These are phyloP conservation scores for Dalbergia cochinchinensis DNA, from an alignment of 306 rosid genomes.

Conservation along the genomic window DNA sequence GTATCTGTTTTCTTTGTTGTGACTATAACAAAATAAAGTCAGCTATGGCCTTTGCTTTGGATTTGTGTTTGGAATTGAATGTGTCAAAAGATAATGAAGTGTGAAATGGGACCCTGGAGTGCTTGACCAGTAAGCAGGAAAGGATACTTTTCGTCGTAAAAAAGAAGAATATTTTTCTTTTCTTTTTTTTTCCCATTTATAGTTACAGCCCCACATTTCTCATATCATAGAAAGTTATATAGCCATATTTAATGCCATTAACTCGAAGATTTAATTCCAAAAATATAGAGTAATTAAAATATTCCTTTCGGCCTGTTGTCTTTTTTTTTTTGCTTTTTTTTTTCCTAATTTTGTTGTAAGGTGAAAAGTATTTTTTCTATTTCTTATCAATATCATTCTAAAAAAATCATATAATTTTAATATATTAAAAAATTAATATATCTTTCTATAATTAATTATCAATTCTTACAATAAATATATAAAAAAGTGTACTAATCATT, in stretches of 20 bases:
- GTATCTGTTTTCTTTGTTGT: slow-evolving; percentile 7
- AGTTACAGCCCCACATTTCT: not conserved
- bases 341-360: not conserved
- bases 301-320: not conserved
- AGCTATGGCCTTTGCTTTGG: slow-evolving; percentile 18
- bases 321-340: not conserved
- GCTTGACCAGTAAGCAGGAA: slow-evolving; percentile 41
- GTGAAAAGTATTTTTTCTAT: not conserved
- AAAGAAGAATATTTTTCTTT: not conserved
- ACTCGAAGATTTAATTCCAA: not conserved
- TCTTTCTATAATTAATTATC: not conserved
- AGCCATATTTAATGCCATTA: not conserved
- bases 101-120: slow-evolving; percentile 25
- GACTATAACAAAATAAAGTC: not conserved
- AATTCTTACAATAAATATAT: not conserved
- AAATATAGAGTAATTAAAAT: not conserved
- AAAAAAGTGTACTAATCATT: not conserved
- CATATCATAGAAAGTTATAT: not conserved
- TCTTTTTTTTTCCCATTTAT: too few relatives aligned
- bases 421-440: too few relatives aligned
- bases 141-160: not conserved
- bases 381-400: too few relatives aligned
- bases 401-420: too few relatives aligned
- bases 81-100: slow-evolving; percentile 41
- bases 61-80: slow-evolving; percentile 37